Base-by-base conservation (phyloP, 768 basidiomycete genomes). In the Boletales sp. region DNA sequence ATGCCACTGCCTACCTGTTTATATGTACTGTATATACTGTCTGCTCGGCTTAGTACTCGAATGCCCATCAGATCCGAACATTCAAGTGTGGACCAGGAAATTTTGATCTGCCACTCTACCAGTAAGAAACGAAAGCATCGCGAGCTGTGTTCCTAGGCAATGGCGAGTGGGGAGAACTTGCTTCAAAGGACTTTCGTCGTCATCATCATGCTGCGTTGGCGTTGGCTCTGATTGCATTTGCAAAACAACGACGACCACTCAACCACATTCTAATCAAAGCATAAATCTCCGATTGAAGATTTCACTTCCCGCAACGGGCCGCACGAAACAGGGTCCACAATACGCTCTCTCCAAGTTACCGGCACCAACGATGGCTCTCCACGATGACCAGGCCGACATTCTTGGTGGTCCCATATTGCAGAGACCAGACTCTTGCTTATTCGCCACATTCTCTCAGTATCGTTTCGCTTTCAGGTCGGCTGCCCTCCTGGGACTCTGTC, bases 81-180 rank as follows among this genome's bases (percentile, higher is more conserved):
- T 73, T 80, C 84, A 81, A 88, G 86, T 76, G 86, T 87, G 86
- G 86, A 87, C 80, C 79, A 75, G 69, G 80, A 70, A 66, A 48
- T 34, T 40, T 58, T 42, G n/a, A 56, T 87, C 78, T 87, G 74
- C 86, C 86, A 87, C 83, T 45, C 66, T 73, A 73, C 84, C 74
- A 81, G 85, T 86, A 82, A 82, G 85, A 69, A 78, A 86, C 86
- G 84, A 88, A 78, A 80, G 86, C 85, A 84, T 58, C 52, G 69
- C 64, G 56, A 63, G 83, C 86, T 75, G 69, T 88, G 86, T 86
- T 73, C 79, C 86, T 79, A 85, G 86, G 85, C 85, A 77, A 72
- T 66, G 72, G 82, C 72, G 73, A 73, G 83, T 87, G 86, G 86
- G n/a, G 8, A 15, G 8, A 3, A 4, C 43, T 27, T 6, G 24